phyloP scores from a whole-genome alignment of 257 asterid genomes.

The Eustoma russellianum region DNA sequence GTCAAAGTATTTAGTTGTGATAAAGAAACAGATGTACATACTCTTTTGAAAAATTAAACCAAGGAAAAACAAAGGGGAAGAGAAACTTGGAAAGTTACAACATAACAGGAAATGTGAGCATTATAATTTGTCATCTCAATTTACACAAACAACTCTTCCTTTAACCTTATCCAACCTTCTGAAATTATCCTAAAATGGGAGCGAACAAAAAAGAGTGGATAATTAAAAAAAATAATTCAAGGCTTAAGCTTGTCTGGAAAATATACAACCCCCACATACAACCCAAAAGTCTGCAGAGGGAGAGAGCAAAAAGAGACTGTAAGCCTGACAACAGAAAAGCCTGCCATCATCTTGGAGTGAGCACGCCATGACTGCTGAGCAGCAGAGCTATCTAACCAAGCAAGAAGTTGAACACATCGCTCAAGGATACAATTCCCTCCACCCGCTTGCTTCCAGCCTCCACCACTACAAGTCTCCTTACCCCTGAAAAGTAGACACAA shows the following conservation, averaged over 20 bases:
- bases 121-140: slow-evolving; percentile 30
- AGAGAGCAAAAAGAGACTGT: too few species aligned
- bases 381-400: slow-evolving; percentile 29
- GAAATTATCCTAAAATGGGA: slow-evolving; percentile 22
- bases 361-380: too few species aligned
- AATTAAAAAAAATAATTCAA: too few species aligned
- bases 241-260: too few species aligned
- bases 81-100: too few species aligned
- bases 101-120: not conserved
- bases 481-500: slow-evolving; percentile 34
- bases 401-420: slow-evolving; percentile 59
- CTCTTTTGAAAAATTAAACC: too few species aligned
- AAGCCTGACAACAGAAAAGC: too few species aligned
- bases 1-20: too few species aligned
- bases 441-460: slow-evolving; percentile 76
- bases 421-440: slow-evolving; percentile 59
- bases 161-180: slow-evolving; percentile 10
- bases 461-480: slow-evolving; percentile 59
- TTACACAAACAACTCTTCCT: slow-evolving; percentile 25
- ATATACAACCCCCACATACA: too few species aligned
- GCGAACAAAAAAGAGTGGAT: slow-evolving; percentile 6
- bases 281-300: not conserved
- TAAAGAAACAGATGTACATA: too few species aligned
- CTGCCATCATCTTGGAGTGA: too few species aligned
- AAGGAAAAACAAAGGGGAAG: too few species aligned